Conservation (phyloP, 2,329 filamentous ascomycete species). For the Thermothelomyces thermophilus region DNA sequence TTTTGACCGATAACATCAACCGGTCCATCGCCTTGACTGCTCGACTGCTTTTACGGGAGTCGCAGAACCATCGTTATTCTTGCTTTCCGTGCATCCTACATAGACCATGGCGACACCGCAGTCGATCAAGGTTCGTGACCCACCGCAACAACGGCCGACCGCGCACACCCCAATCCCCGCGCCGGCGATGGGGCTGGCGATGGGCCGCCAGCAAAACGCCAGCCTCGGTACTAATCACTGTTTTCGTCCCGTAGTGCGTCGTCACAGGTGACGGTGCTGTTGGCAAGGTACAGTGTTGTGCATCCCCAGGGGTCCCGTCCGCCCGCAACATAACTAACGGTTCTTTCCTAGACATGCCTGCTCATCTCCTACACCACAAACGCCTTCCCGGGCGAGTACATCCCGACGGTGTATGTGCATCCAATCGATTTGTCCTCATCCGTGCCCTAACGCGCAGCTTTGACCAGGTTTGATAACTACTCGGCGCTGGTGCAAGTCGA, state of each 20-base stretch:
- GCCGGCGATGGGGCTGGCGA: not conserved
- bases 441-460: slow-evolving; percentile 20
- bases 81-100: not conserved
- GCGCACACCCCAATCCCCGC: not conserved
- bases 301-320: slow-evolving; percentile 9
- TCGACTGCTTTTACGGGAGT: slow-evolving; percentile 7
- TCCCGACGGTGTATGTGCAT: slow-evolving; percentile 80
- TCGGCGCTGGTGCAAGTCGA: slow-evolving; percentile 99
- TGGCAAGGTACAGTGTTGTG: slow-evolving; percentile 67
- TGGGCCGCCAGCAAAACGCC: not conserved
- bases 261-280: slow-evolving; percentile 99
- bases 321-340: slow-evolving; percentile 18
- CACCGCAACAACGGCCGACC: slow-evolving; percentile 5
- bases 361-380: slow-evolving; percentile 99
- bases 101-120: slow-evolving; percentile 73
- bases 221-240: slow-evolving; percentile 28
- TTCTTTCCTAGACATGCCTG: slow-evolving; percentile 72
- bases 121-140: slow-evolving; percentile 71
- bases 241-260: slow-evolving; percentile 62
- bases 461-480: slow-evolving; percentile 88
- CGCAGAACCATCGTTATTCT: slow-evolving; percentile 1
- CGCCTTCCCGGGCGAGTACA: slow-evolving; percentile 99
- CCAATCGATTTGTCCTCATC: not conserved
- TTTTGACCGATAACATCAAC: slow-evolving; percentile 11
- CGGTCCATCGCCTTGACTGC: slow-evolving; percentile 11